These are phyloP conservation scores for Cunninghamia lanceolata DNA, from an alignment of 75 land plant species.

Conservation along the genomic window DNA sequence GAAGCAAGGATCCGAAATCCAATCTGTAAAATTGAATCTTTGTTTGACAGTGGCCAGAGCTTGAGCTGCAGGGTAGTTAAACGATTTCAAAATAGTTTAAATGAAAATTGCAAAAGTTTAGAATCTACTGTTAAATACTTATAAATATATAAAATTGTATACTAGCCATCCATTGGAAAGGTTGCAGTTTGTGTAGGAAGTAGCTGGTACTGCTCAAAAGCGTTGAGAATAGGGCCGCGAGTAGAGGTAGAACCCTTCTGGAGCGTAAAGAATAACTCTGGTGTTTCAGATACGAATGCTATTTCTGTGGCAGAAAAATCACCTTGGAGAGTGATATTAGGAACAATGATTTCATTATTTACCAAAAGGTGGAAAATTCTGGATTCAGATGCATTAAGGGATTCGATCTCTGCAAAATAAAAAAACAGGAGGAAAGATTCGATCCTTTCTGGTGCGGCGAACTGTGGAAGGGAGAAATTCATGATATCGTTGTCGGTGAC, in stretches of 20 bases:
- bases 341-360: background rate
- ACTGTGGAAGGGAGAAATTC: too few relatives aligned
- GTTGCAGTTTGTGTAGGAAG: background rate
- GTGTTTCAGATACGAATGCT: background rate
- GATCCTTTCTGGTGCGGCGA: too few relatives aligned
- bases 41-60: background rate
- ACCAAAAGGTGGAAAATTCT: background rate
- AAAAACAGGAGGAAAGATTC: background rate
- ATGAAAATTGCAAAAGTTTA: background rate
- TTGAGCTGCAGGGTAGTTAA: background rate
- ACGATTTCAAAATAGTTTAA: background rate
- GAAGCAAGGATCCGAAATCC: constrained; percentile 7
- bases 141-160: background rate
- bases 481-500: too few relatives aligned
- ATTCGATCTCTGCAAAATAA: background rate
- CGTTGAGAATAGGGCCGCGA: background rate
- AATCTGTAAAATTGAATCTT: background rate
- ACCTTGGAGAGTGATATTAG: background rate
- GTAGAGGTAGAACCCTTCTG: background rate
- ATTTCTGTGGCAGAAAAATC: background rate
- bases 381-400: background rate
- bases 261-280: background rate
- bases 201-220: background rate
- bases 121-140: background rate
- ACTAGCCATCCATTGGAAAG: background rate